Evolutionary conservation across 2,329 filamentous ascomycete genomes (phyloP), one percentile per base, ranked within the genome.

Genomic region (Fusarium palustre): DNA sequence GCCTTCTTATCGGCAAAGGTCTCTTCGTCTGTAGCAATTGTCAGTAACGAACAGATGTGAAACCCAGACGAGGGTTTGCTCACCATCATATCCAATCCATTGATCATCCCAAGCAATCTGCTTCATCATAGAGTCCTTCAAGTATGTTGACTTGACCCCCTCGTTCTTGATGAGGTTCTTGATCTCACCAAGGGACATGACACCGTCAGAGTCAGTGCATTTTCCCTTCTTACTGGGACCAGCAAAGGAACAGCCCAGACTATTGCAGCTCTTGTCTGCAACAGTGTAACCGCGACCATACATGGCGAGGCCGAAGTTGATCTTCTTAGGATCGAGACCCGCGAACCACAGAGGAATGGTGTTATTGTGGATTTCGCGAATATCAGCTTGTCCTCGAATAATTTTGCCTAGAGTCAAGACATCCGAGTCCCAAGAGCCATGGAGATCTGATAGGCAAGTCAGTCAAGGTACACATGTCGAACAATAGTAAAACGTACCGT

Each of bases 231-330:
- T 72, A 54, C 74, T 76, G 0, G 75, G 70, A 0, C 70, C 75
- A 0, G 18, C 39, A 16, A 75, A 78, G 0, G 42, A 53, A 30
- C 79, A 80, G 1, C 58, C 63, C 0, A 74, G 64, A 0, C 31
- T 20, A 13, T 70, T 76, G 45, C 78, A 81, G 38, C 24, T 64
- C 3, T 72, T 61, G 22, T 75, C 68, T 1, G 62, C 31, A 1
- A 80, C 31, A 0, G 80, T 85, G 46, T 81, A 85, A 3, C 81
- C 79, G 7, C 84, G 76, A 0, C 83, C 84, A 54, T 87, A 87
- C 48, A 78, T 79, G 1, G 82, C 82, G 1, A 85, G 55, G 1
- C 84, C 85, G 4, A 86, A 69, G 57, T 83, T 83, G 36, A 86
- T 70, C 64, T 85, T 83, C 5, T 52, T 45, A 0, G 80, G 77